Conservation (phyloP, 306 rosid species). For the Prunus mongolica region DNA sequence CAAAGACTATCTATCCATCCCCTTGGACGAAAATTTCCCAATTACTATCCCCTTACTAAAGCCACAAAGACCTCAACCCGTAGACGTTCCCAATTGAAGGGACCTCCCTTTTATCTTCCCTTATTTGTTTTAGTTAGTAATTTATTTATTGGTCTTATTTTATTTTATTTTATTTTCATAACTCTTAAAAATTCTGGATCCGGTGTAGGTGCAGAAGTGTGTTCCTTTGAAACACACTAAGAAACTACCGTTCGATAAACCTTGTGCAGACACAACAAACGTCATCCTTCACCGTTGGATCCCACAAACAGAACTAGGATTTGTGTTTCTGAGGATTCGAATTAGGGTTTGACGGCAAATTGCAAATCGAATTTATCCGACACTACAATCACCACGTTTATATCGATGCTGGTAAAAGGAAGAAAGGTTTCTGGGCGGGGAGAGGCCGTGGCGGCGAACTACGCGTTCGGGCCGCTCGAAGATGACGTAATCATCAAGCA, state of each 20-base stretch:
- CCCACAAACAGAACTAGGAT: not conserved
- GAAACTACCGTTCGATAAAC: not conserved
- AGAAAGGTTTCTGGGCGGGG: slow-evolving; percentile 65
- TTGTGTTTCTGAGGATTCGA: not conserved
- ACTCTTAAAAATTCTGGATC: no score
- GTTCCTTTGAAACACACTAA: not conserved
- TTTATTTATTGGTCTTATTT: no score
- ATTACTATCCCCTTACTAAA: no score
- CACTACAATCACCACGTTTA: not conserved
- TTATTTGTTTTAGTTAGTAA: not conserved
- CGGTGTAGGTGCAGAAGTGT: not conserved
- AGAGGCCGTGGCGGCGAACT: slow-evolving; percentile 62
- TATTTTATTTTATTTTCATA: no score
- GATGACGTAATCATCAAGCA: slow-evolving; percentile 80
- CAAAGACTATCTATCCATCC: no score
- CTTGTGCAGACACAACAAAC: not conserved
- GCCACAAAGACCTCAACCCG: no score
- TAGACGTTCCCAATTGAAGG: no score
- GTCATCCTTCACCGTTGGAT: not conserved
- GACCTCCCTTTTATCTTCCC: no score
- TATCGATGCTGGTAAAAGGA: slow-evolving; percentile 54
- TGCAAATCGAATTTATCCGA: not conserved
- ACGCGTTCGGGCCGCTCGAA: slow-evolving; percentile 64
- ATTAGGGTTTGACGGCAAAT: slow-evolving; percentile 1
- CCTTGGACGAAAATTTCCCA: no score